Evolutionary conservation across 257 asterid species (phyloP).

Genomic region (Solanum lycopersicoides): DNA sequence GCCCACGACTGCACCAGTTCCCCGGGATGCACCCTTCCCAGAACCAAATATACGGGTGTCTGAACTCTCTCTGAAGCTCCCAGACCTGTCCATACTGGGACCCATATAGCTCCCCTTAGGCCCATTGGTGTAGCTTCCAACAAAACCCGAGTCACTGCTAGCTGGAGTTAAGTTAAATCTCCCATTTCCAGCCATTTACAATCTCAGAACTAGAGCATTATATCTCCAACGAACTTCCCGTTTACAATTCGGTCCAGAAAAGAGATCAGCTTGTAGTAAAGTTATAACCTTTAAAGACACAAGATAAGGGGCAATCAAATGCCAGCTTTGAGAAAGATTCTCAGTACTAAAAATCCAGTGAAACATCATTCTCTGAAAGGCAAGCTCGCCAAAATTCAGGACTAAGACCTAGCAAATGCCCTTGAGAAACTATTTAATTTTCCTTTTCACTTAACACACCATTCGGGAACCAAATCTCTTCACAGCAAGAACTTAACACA

Average conservation of each 20-base stretch:
- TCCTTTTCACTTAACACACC: background rate
- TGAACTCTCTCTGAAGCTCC: slow-evolving; percentile 77
- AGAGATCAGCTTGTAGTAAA: slow-evolving; percentile 6
- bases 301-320: background rate
- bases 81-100: slow-evolving; percentile 52
- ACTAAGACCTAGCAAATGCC: background rate
- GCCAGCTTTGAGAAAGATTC: background rate
- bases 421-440: background rate
- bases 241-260: slow-evolving; percentile 4
- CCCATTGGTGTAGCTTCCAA: slow-evolving; percentile 58
- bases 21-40: slow-evolving; percentile 58
- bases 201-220: slow-evolving; percentile 22
- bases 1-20: slow-evolving; percentile 33
- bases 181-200: slow-evolving; percentile 68
- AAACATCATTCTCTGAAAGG: background rate
- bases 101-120: slow-evolving; percentile 61
- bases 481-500: background rate
- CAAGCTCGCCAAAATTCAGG: background rate
- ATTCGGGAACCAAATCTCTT: background rate
- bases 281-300: background rate
- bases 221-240: slow-evolving; percentile 15
- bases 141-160: slow-evolving; percentile 59
- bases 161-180: slow-evolving; percentile 62
- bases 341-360: background rate
- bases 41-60: slow-evolving; percentile 50